A percentile compares a stretch with the other conserved stretches of the same genome.
Evolutionary conservation across 768 basidiomycete genomes (phyloP).

Genomic region (Kwoniella pini): DNA sequence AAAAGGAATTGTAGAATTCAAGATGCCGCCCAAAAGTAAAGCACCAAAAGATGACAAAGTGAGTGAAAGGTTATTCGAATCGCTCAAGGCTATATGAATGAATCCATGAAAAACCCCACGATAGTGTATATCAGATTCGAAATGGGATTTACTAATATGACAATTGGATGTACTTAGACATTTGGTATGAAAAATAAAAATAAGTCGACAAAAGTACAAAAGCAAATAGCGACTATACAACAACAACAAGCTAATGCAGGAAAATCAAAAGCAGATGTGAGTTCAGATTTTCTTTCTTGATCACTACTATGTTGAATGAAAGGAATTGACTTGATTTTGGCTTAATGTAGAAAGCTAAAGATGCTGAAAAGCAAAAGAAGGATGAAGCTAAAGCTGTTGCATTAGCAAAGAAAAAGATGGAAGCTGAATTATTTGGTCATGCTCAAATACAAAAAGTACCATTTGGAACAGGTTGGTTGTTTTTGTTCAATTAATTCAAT

Average conservation of each 20-base stretch:
- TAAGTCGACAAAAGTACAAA: constrained; percentile 89
- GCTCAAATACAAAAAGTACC: constrained; percentile 63
- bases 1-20: constrained; percentile 8
- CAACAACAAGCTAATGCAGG: constrained; percentile 71
- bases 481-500: too few species aligned
- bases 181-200: constrained; percentile 58
- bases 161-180: constrained; percentile 40
- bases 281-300: too few species aligned
- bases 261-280: constrained; percentile 69
- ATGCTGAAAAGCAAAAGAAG: constrained; percentile 67
- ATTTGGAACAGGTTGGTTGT: constrained; percentile 68
- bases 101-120: too few species aligned
- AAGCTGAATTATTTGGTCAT: constrained; percentile 73
- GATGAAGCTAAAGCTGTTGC: constrained; percentile 46
- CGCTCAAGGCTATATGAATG: too few species aligned
- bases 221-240: constrained; percentile 76
- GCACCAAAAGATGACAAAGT: constrained; percentile 49
- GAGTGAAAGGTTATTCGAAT: background rate
- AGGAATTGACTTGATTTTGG: background rate
- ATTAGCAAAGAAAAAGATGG: constrained; percentile 60
- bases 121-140: too few species aligned
- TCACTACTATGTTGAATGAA: background rate
- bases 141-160: too few species aligned
- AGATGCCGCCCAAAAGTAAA: constrained; percentile 45
- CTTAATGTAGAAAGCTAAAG: constrained; percentile 62